phyloP scores from a whole-genome alignment of 1,284 basidiomycete species.

The Cryptococcus sp. region DNA sequence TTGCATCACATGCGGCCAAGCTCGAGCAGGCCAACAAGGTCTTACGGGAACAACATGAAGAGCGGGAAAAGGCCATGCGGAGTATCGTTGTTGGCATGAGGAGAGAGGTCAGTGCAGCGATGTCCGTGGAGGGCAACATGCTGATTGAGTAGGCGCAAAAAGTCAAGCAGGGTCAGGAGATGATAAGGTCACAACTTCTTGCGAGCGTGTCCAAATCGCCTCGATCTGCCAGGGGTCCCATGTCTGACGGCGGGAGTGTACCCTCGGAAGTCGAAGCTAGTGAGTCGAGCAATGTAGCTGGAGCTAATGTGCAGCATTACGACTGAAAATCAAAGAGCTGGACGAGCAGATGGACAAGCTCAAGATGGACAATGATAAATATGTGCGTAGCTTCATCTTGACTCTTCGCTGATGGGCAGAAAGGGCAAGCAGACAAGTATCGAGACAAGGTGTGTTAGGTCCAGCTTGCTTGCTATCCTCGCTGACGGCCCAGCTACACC shows the following conservation, averaged over 20 bases:
- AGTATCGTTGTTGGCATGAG: conserved; percentile 37
- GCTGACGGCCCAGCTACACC: conserved; percentile 60
- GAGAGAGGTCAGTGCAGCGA: conserved; percentile 30
- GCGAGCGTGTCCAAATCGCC: conserved; percentile 11
- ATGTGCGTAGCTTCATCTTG: conserved; percentile 13
- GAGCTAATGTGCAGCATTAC: no score
- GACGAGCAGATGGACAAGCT: conserved; percentile 61
- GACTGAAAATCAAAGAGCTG: conserved; percentile 56
- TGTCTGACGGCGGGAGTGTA: no score
- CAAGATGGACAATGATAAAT: conserved; percentile 30
- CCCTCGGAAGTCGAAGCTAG: no score
- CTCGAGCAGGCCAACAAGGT: conserved; percentile 31
- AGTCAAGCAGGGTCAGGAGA: conserved; percentile 28
- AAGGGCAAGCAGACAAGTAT: conserved; percentile 74
- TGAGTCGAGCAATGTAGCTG: no score
- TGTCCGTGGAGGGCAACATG: conserved; percentile 11
- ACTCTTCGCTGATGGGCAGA: conserved; percentile 49
- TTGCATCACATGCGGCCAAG: conserved; percentile 37
- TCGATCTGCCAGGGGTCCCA: background rate
- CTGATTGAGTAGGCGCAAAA: conserved; percentile 30
- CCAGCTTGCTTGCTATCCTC: background rate
- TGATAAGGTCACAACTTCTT: conserved; percentile 33
- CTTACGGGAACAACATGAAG: conserved; percentile 25
- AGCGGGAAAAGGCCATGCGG: conserved; percentile 34
- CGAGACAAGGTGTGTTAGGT: conserved; percentile 49